Percentiles rank a stretch among this genome's conserved stretches.
These are phyloP conservation scores for Fraxinus albicans DNA, from an alignment of 305 asterid species.

Conservation along the genomic window DNA sequence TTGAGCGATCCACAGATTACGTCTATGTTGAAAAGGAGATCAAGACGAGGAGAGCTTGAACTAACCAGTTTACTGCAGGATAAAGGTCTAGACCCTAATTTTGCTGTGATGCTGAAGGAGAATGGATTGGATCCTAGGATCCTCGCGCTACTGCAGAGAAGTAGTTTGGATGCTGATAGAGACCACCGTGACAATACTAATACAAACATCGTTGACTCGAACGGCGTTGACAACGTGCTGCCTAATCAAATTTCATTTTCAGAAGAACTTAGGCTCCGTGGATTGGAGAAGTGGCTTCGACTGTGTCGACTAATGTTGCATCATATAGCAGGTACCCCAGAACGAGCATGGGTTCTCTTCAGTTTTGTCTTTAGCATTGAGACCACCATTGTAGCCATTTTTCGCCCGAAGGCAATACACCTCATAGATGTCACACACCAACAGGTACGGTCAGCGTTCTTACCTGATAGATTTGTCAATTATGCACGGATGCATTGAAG, in stretches of 20 bases:
- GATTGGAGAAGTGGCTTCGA: constrained; percentile 91
- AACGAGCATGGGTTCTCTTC: constrained; percentile 97
- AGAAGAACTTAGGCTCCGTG: constrained; percentile 90
- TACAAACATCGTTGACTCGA: constrained; percentile 54
- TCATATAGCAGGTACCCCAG: constrained; percentile 90
- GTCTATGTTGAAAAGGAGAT: constrained; percentile 76
- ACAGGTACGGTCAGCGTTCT: constrained; percentile 52
- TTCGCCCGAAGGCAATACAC: constrained; percentile 73
- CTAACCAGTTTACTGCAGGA: constrained; percentile 82
- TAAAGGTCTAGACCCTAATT: constrained; percentile 98
- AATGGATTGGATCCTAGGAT: constrained; percentile 96
- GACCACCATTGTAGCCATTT: constrained; percentile 77
- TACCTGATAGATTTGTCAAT: constrained; percentile 18
- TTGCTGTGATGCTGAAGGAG: constrained; percentile 99
- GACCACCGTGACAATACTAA: constrained; percentile 86
- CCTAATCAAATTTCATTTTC: constrained; percentile 92
- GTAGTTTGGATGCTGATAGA: constrained; percentile 99
- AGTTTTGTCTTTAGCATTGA: constrained; percentile 88
- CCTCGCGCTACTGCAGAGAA: constrained; percentile 96
- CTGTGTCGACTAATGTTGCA: constrained; percentile 76
- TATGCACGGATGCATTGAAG: constrained; percentile 11
- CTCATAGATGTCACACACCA: constrained; percentile 79
- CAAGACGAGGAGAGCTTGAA: constrained; percentile 83
- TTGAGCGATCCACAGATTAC: constrained; percentile 91
- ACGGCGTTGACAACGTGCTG: constrained; percentile 57